Evolutionary conservation across 2,329 filamentous ascomycete species (phyloP).

Genomic region (Fusarium brevicatenulatum): DNA sequence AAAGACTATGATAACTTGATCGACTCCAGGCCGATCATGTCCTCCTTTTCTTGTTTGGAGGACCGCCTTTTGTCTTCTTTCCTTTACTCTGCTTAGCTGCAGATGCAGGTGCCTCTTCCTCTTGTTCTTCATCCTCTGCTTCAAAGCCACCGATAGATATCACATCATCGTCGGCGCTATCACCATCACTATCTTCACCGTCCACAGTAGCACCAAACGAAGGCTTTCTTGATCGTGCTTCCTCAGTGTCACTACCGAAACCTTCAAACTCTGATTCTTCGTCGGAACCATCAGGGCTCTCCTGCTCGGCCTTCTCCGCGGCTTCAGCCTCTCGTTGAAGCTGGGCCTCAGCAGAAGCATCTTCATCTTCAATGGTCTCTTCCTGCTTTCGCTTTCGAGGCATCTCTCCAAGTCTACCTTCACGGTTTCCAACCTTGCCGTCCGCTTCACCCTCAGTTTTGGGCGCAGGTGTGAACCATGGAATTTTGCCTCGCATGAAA

Average conservation of each 20-base stretch:
- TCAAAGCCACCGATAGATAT: slow-evolving; percentile 45
- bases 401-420: slow-evolving; percentile 88
- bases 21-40: slow-evolving; percentile 34
- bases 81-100: slow-evolving; percentile 26
- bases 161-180: slow-evolving; percentile 55
- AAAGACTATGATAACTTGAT: slow-evolving; percentile 14
- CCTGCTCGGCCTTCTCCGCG: slow-evolving; percentile 47
- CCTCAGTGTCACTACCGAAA: slow-evolving; percentile 51
- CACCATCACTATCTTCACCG: slow-evolving; percentile 51
- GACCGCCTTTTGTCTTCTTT: slow-evolving; percentile 33
- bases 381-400: slow-evolving; percentile 78
- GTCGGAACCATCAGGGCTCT: slow-evolving; percentile 50
- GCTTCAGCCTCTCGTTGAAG: slow-evolving; percentile 42
- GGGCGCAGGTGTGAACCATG: slow-evolving; percentile 92
- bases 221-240: slow-evolving; percentile 45
- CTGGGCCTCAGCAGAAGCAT: slow-evolving; percentile 47
- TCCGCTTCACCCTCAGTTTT: slow-evolving; percentile 62
- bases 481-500: slow-evolving; percentile 93
- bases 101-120: slow-evolving; percentile 16
- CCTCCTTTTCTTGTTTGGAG: slow-evolving; percentile 42
- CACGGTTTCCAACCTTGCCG: slow-evolving; percentile 72
- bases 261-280: slow-evolving; percentile 52
- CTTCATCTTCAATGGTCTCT: slow-evolving; percentile 58
- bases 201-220: slow-evolving; percentile 48
- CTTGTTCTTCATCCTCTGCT: slow-evolving; percentile 39